These are phyloP conservation scores for Pseudogymnoascus sp. DNA, from an alignment of 2,329 filamentous ascomycete genomes.

Conservation along the genomic window DNA sequence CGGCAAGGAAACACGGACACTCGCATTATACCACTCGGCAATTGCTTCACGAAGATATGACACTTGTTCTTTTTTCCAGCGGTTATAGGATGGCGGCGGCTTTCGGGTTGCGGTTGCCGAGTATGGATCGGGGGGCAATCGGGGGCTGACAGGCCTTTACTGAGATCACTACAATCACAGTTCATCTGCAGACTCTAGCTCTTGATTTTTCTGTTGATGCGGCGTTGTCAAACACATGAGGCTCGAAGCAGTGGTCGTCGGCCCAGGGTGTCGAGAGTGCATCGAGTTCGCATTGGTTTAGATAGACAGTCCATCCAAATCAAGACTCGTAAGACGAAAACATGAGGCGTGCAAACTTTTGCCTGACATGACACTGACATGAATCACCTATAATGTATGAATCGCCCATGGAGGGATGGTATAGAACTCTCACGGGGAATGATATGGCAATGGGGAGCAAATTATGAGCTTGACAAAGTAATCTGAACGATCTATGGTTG, in stretches of 20 bases:
- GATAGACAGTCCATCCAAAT: not conserved
- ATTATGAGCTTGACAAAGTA: not conserved
- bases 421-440: not conserved
- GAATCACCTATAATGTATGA: not conserved
- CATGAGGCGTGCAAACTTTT: not conserved
- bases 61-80: not conserved
- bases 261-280: not conserved
- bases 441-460: not conserved
- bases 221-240: not conserved
- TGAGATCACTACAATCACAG: not conserved
- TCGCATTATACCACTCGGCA: not conserved
- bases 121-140: not conserved
- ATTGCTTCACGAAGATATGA: not conserved
- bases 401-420: not conserved
- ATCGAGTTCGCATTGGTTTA: not conserved
- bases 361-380: not conserved
- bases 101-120: not conserved
- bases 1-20: not conserved
- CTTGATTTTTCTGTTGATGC: not conserved
- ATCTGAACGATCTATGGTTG: not conserved
- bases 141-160: not conserved
- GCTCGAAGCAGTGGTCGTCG: not conserved
- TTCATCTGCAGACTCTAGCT: not conserved
- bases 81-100: not conserved
- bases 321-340: not conserved